Evolutionary conservation across 2,329 filamentous ascomycete species (phyloP).

Genomic region (Monosporascus sp.): DNA sequence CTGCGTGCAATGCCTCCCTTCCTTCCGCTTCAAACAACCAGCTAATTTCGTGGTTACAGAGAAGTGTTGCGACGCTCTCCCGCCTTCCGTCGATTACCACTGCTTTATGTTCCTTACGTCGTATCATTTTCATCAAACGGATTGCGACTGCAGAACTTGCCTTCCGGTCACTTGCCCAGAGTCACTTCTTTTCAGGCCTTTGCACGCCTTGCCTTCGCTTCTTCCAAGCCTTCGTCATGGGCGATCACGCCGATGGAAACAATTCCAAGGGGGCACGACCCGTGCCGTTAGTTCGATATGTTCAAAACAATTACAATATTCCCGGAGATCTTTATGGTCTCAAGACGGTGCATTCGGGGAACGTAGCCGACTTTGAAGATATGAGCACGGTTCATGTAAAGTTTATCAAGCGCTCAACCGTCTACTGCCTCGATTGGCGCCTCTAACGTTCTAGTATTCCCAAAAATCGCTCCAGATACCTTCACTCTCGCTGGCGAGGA

Average conservation of each 20-base stretch:
- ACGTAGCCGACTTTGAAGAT: slow-evolving; percentile 1
- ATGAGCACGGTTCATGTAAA: background rate
- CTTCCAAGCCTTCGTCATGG: background rate
- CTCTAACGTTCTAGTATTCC: background rate
- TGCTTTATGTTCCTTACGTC: too few species aligned
- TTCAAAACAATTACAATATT: background rate
- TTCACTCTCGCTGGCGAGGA: background rate
- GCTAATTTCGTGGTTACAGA: too few species aligned
- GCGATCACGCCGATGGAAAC: background rate
- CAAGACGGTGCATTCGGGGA: background rate
- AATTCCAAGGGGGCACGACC: background rate
- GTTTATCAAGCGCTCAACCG: background rate
- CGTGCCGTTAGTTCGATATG: background rate
- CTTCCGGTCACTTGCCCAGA: too few species aligned
- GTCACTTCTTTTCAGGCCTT: too few species aligned
- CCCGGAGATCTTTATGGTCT: background rate
- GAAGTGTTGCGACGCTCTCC: too few species aligned
- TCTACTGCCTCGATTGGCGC: background rate
- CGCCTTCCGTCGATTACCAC: too few species aligned
- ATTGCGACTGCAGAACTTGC: too few species aligned
- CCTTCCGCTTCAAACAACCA: too few species aligned
- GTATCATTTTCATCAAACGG: too few species aligned
- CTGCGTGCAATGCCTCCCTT: too few species aligned
- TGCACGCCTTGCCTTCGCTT: too few species aligned
- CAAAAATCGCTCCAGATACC: background rate